phyloP scores from a whole-genome alignment of 2,329 filamentous ascomycete species.

The Coniochaeta sp. region DNA sequence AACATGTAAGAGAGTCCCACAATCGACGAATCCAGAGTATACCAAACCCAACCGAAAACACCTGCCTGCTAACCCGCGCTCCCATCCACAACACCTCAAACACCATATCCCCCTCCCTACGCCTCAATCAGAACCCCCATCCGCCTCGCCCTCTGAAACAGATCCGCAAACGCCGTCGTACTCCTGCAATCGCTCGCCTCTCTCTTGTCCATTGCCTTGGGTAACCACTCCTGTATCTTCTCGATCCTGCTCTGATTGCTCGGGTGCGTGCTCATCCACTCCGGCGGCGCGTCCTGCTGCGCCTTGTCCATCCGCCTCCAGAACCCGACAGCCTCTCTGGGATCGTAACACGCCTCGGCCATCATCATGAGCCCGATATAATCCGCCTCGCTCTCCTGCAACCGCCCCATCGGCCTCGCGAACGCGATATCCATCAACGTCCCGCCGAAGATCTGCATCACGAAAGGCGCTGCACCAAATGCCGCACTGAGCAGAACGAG shows the following conservation, averaged over 20 bases:
- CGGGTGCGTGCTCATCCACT: constrained; percentile 72
- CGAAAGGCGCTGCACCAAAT: constrained; percentile 34
- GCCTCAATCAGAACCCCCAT: constrained; percentile 22
- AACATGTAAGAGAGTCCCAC: no score
- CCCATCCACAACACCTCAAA: no score
- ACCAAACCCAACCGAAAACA: no score
- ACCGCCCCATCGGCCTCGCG: constrained; percentile 58
- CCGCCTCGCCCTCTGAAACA: constrained; percentile 42
- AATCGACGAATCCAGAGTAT: no score
- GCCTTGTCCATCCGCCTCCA: constrained; percentile 59
- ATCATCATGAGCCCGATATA: constrained; percentile 80
- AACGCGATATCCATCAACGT: constrained; percentile 58
- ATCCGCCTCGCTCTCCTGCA: constrained; percentile 72
- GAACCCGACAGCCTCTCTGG: constrained; percentile 57
- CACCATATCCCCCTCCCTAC: no score
- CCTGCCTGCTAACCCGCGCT: no score
- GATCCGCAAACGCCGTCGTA: constrained; percentile 43
- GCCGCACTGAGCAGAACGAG: constrained; percentile 40
- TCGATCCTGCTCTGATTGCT: constrained; percentile 59
- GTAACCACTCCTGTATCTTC: constrained; percentile 59
- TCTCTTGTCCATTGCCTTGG: constrained; percentile 47
- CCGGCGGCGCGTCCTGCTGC: constrained; percentile 46
- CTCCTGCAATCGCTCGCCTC: constrained; percentile 46
- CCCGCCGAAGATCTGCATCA: constrained; percentile 32
- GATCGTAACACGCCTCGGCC: constrained; percentile 72